Evolutionary conservation across 345 rosid species (phyloP), one percentile per base, ranked within the genome.

Genomic region (Excoecaria agallocha): DNA sequence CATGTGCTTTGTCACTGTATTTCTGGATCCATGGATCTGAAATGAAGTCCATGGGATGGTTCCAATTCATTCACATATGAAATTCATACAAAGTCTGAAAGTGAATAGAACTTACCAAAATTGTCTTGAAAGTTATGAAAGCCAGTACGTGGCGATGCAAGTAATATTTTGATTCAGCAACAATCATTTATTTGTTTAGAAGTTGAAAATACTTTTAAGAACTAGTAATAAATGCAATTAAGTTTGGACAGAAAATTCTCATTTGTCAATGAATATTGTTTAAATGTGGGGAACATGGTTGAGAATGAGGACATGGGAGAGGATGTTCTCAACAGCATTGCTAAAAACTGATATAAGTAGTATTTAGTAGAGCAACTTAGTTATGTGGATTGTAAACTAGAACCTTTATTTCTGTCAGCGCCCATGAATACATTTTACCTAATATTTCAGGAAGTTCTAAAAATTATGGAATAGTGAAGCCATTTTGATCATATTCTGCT

Each of bases 31-130:
- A 49, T 49, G 5, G 39, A 25, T 68, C 71, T 68, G 15, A 22
- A 46, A 48, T 49, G 71, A 60, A 52, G 24, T 66, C 19, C 51
- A 43, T 65, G 30, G 60, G 61, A 49, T 50, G 50, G 48, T 59
- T 72, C 54, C 48, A 12, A 8, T 39, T 43, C 39, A 22, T 24
- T 22, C 22, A 71, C 55, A 59, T 71, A 3, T 20, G 46, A 58
- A 59, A 58, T 39, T 56, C 55, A 35, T 30, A 25, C 15, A 8
- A 43, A 43, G 15, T 17, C 30, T n/a, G 19, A 39, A 41, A 66
- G 8, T 19, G 4, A 55, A 20, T 30, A 12, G 50, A 15, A 37
- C 8, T 22, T 30, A 8, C 11, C 17, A 9, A 17, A 22, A 12
- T 56, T 22, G 24, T 56, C 6, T n/a, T 19, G 13, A 51, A 11